Evolutionary conservation across 2,329 filamentous ascomycete genomes (phyloP), one percentile per base, ranked within the genome.

Genomic region (Penicillium sp.): DNA sequence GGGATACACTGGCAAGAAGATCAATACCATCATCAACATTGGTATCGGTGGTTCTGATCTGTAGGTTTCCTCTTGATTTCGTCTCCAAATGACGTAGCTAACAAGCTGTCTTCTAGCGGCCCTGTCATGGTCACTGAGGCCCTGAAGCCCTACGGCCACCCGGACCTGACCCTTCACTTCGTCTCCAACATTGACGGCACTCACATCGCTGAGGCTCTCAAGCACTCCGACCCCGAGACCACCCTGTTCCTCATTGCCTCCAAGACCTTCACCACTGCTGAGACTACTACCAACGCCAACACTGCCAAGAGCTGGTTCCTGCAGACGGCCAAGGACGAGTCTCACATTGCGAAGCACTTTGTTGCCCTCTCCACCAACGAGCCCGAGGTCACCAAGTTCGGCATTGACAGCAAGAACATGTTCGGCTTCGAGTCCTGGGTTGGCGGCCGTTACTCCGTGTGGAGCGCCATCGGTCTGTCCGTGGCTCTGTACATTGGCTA

Each of bases 141-240:
- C 50, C 88, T 99, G 73, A 98, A 97, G 86, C 86, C 93, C 76
- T 99, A 99, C 79, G 91, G 92, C 53, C 89, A 92, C 77, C 87
- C 89, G 64, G 89, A 90, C 80, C 87, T 93, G 83, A 97, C 89
- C 67, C 87, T 98, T 50, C 94, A 98, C 86, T 99, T 99, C 74
- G 95, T 99, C 71, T 98, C 94, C 83, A 99, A 99, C 86, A 98
- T 99, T 76, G 95, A 99, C 78, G 95, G 95, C 70, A 99, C 95
- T 59, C 95, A 99, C 84, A 92, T 98, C 78, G 91, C 93, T 53
- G 95, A 99, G 83, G 93, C 95, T 55, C 87, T 98, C 64, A 89
- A 88, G 76, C 82, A 89, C 73, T 96, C 94, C 9, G 89, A 99
- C 79, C 94, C 94, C 53, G 95, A 99, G 84, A 97, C 94, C 53